These are phyloP conservation scores for Colletotrichum navitas DNA, from an alignment of 2,329 filamentous ascomycete genomes.

Conservation along the genomic window DNA sequence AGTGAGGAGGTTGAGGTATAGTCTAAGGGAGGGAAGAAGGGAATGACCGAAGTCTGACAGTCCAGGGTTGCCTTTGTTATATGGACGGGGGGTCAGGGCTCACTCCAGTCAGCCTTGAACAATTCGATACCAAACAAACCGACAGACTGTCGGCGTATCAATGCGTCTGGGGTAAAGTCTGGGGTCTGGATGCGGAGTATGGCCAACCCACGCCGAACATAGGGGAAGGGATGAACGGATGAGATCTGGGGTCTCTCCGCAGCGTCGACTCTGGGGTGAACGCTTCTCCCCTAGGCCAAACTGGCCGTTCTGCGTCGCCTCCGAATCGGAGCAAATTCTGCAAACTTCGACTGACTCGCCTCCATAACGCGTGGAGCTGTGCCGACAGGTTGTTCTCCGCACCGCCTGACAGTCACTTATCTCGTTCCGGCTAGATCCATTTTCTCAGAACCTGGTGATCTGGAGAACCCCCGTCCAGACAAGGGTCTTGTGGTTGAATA, in stretches of 20 bases:
- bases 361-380: conserved; percentile 35
- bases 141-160: conserved; percentile 27
- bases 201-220: conserved; percentile 20
- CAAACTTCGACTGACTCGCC: conserved; percentile 25
- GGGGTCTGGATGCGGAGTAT: conserved; percentile 34
- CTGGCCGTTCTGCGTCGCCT: conserved; percentile 22
- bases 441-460: conserved; percentile 25
- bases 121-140: conserved; percentile 13
- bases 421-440: conserved; percentile 37
- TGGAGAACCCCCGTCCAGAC: conserved; percentile 37
- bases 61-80: conserved; percentile 39
- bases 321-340: conserved; percentile 42
- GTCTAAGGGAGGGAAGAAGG: conserved; percentile 18
- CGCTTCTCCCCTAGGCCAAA: conserved; percentile 35
- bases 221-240: conserved; percentile 21
- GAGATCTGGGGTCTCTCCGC: conserved; percentile 29
- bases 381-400: conserved; percentile 31
- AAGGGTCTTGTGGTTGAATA: conserved; percentile 26
- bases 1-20: conserved; percentile 14
- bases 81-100: conserved; percentile 16
- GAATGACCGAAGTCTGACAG: neutral
- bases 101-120: neutral
- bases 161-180: conserved; percentile 42
- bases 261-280: conserved; percentile 37
- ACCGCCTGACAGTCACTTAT: conserved; percentile 22